phyloP scores from a whole-genome alignment of 345 rosid genomes.

The Euphorbia peplus region DNA sequence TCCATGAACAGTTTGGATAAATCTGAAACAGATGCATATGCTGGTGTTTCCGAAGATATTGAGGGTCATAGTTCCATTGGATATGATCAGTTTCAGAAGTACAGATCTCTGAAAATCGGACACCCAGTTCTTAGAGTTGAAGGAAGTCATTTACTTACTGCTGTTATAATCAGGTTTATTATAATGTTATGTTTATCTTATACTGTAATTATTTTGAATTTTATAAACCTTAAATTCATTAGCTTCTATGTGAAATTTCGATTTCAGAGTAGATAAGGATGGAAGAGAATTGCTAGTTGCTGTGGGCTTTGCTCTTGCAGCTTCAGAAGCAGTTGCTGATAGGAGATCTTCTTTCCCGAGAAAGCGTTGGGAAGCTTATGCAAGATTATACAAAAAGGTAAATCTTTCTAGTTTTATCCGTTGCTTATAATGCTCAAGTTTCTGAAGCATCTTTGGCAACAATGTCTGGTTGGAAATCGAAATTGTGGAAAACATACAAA shows the following conservation, averaged over 20 bases:
- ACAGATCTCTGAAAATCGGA: constrained; percentile 53
- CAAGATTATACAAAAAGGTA: constrained; percentile 65
- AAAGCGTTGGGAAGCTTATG: constrained; percentile 73
- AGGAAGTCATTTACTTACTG: constrained; percentile 71
- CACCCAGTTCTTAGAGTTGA: constrained; percentile 73
- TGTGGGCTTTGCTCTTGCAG: constrained; percentile 66
- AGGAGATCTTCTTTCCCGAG: constrained; percentile 60
- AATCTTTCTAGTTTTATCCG: constrained; percentile 10
- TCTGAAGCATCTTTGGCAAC: not conserved
- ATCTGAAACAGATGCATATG: constrained; percentile 38
- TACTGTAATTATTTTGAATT: not conserved
- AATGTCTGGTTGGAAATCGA: not conserved
- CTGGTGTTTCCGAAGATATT: constrained; percentile 36
- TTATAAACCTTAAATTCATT: not conserved
- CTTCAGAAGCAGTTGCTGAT: constrained; percentile 71
- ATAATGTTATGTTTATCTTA: constrained; percentile 1
- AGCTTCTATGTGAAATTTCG: constrained; percentile 13
- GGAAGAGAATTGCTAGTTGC: constrained; percentile 70
- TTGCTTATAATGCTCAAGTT: constrained; percentile 5
- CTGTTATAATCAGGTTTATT: constrained; percentile 54
- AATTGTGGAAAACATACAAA: not conserved
- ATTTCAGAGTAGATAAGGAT: constrained; percentile 57
- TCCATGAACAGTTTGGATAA: constrained; percentile 38
- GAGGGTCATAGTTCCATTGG: constrained; percentile 37
- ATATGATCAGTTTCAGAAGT: constrained; percentile 41